These are phyloP conservation scores for Desmodesmus armatus DNA, from an alignment of 139 green algal genomes.

Conservation along the genomic window DNA sequence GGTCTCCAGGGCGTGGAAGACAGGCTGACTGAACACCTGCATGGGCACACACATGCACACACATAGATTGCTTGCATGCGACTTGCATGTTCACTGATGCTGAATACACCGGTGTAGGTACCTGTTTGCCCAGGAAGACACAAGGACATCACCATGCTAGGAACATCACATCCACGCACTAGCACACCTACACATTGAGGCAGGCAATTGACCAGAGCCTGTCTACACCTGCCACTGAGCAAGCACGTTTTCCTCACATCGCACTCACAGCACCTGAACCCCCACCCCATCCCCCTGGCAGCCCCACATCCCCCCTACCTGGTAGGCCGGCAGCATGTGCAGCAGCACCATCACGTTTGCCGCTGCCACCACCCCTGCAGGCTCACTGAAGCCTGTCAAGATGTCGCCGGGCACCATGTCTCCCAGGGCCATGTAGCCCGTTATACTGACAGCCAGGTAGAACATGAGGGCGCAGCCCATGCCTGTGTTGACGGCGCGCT, in stretches of 20 bases:
- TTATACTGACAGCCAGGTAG: constrained; percentile 67
- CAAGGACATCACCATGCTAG: too few species aligned
- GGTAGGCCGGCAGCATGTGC: constrained; percentile 65
- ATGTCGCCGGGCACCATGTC: constrained; percentile 66
- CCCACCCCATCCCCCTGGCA: not conserved
- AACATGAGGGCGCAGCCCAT: constrained; percentile 64
- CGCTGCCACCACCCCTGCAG: constrained; percentile 51
- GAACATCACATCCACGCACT: too few species aligned
- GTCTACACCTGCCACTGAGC: not conserved
- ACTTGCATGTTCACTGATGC: too few species aligned
- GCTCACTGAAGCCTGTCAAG: constrained; percentile 62
- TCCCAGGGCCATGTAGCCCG: constrained; percentile 70
- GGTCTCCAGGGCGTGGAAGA: constrained; percentile 62
- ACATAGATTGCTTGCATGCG: too few species aligned
- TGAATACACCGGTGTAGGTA: too few species aligned
- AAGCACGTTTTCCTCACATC: too few species aligned
- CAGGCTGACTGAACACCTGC: constrained; percentile 71
- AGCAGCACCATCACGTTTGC: constrained; percentile 76
- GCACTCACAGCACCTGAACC: too few species aligned
- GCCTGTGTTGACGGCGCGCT: constrained; percentile 55
- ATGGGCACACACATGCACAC: not conserved
- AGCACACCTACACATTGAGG: too few species aligned
- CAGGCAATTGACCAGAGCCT: not conserved
- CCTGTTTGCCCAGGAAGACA: too few species aligned
- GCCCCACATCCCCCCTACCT: not conserved